Percentiles rank a stretch among this genome's conserved stretches.
phyloP scores from a whole-genome alignment of 768 basidiomycete species.

The Clitopilus passeckerianus region DNA sequence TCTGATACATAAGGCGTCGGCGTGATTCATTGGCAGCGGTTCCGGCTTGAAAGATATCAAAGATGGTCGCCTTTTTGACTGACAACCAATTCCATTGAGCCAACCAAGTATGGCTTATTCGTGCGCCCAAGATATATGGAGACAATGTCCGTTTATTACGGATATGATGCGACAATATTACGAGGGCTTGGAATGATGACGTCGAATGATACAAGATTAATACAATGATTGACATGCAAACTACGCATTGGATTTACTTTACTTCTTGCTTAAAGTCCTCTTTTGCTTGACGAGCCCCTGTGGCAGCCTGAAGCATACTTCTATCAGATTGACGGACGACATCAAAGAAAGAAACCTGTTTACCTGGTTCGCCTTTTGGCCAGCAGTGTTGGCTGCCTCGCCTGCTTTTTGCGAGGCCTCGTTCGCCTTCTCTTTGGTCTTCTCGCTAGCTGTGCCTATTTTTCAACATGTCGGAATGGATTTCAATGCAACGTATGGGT shows the following conservation, averaged over 20 bases:
- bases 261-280: constrained; percentile 28
- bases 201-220: too few species aligned
- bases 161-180: too few species aligned
- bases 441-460: neutral
- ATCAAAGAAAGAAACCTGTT: neutral
- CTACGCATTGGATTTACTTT: constrained; percentile 7
- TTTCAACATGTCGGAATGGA: neutral
- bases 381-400: constrained; percentile 23
- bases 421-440: neutral
- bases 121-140: too few species aligned
- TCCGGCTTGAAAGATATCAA: neutral
- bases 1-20: neutral
- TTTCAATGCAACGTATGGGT: neutral
- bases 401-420: constrained; percentile 24
- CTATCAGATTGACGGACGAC: neutral
- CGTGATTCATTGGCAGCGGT: neutral
- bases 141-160: too few species aligned
- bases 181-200: too few species aligned
- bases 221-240: too few species aligned
- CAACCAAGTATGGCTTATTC: neutral
- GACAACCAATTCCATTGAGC: neutral
- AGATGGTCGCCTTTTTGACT: neutral
- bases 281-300: constrained; percentile 28
- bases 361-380: constrained; percentile 36
- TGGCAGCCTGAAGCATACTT: constrained; percentile 20